These are phyloP conservation scores for Xylaria venustula DNA, from an alignment of 495 filamentous ascomycete species.

Conservation along the genomic window DNA sequence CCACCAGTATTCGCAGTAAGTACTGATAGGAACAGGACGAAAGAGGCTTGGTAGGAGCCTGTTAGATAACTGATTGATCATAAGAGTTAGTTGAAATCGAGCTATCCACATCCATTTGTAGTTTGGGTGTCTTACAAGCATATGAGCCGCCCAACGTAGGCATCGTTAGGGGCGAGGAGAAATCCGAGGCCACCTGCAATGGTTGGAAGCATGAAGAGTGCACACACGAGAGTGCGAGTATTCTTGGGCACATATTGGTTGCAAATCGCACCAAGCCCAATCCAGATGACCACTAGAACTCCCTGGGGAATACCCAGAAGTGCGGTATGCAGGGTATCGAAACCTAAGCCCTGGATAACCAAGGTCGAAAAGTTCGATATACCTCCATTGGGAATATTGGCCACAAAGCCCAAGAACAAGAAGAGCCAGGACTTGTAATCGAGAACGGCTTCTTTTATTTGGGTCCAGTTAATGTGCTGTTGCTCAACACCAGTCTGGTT, in stretches of 20 bases:
- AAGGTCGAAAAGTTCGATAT: conserved; percentile 17
- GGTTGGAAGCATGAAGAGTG: conserved; percentile 23
- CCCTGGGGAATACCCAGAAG: conserved; percentile 40
- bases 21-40: conserved; percentile 30
- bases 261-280: conserved; percentile 22
- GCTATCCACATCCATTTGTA: conserved; percentile 23
- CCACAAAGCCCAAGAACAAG: not conserved
- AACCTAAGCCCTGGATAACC: conserved; percentile 22
- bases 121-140: conserved; percentile 13
- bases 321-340: conserved; percentile 37
- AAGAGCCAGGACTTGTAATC: conserved; percentile 13
- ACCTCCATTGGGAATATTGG: conserved; percentile 9
- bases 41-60: conserved; percentile 21
- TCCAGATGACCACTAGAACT: conserved; percentile 26
- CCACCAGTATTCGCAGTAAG: conserved; percentile 30
- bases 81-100: conserved; percentile 22
- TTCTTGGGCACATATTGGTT: conserved; percentile 19
- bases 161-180: not conserved
- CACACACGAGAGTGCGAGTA: conserved; percentile 10
- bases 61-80: conserved; percentile 21
- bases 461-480: conserved; percentile 35
- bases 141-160: conserved; percentile 20
- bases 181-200: not conserved
- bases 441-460: conserved; percentile 20
- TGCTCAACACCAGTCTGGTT: conserved; percentile 59